A percentile compares a stretch with the other conserved stretches of the same genome.
phyloP scores from a whole-genome alignment of 495 filamentous ascomycete genomes.

The Chaetomium cochliodes region DNA sequence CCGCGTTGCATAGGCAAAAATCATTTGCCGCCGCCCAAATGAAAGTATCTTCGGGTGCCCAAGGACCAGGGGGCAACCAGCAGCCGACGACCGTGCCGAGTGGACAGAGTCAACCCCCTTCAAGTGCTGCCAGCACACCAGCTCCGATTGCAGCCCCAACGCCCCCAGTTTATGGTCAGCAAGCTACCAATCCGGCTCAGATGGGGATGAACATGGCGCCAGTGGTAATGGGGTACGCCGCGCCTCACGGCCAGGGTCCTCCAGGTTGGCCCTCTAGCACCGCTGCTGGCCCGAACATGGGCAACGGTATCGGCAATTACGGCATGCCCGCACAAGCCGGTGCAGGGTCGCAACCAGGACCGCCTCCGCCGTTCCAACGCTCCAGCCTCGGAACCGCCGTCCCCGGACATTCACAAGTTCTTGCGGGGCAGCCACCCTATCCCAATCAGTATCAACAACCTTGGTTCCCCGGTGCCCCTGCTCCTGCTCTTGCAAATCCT shows the following conservation, averaged over 20 bases:
- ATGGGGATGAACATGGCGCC: neutral
- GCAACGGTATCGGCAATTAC: neutral
- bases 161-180: neutral
- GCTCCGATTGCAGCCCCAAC: neutral
- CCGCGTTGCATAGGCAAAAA: constrained; percentile 20
- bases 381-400: no score
- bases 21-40: constrained; percentile 5
- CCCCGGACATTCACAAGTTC: no score
- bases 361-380: no score
- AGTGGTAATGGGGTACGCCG: neutral
- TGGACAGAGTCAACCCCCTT: neutral
- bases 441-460: no score
- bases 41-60: neutral
- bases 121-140: neutral
- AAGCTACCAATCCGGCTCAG: neutral
- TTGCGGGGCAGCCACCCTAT: no score
- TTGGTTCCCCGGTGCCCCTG: no score
- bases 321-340: neutral
- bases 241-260: neutral
- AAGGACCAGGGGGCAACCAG: neutral
- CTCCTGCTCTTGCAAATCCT: no score
- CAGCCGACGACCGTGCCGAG: no score
- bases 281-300: neutral
- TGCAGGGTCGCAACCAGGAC: neutral
- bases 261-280: neutral